Evolutionary conservation across 2,329 filamentous ascomycete genomes (phyloP).

Genomic region (Hypomyces rosellus): DNA sequence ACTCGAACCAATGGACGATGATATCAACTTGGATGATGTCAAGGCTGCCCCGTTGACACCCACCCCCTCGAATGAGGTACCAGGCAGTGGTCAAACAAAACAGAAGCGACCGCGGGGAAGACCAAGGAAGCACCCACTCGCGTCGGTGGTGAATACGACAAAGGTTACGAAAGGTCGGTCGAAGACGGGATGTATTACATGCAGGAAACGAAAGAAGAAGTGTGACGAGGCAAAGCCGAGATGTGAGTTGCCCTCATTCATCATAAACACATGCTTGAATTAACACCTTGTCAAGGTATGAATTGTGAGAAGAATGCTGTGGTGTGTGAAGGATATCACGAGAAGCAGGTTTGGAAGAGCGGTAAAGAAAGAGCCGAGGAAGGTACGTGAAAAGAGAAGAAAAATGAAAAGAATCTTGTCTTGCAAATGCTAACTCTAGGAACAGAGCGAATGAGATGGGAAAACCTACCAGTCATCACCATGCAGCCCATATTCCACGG

Average conservation of each 20-base stretch:
- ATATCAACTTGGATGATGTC: constrained; percentile 47
- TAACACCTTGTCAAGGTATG: constrained; percentile 46
- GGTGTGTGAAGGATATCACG: constrained; percentile 83
- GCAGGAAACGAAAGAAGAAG: constrained; percentile 65
- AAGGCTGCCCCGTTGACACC: constrained; percentile 33
- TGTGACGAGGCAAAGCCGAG: constrained; percentile 63
- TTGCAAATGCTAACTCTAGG: constrained; percentile 10
- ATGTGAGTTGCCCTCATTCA: constrained; percentile 36
- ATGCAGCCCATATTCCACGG: constrained; percentile 68
- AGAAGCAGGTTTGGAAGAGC: constrained; percentile 81
- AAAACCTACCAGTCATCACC: constrained; percentile 46
- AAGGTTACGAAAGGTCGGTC: constrained; percentile 74
- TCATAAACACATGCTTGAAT: not conserved
- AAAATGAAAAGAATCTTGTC: not conserved
- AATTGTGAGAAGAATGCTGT: constrained; percentile 94
- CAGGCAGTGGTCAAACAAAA: constrained; percentile 31
- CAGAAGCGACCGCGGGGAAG: constrained; percentile 67
- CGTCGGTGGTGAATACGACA: constrained; percentile 48
- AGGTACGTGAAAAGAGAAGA: constrained; percentile 35
- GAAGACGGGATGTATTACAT: constrained; percentile 64
- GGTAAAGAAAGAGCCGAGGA: constrained; percentile 71
- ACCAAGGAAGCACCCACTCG: constrained; percentile 72
- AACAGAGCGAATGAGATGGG: constrained; percentile 44
- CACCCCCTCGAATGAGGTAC: constrained; percentile 14
- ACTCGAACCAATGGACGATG: constrained; percentile 51